Evolutionary conservation across 805 yeast species (phyloP), one percentile per base, ranked within the genome.

Genomic region (Henningerozyma blattae): DNA sequence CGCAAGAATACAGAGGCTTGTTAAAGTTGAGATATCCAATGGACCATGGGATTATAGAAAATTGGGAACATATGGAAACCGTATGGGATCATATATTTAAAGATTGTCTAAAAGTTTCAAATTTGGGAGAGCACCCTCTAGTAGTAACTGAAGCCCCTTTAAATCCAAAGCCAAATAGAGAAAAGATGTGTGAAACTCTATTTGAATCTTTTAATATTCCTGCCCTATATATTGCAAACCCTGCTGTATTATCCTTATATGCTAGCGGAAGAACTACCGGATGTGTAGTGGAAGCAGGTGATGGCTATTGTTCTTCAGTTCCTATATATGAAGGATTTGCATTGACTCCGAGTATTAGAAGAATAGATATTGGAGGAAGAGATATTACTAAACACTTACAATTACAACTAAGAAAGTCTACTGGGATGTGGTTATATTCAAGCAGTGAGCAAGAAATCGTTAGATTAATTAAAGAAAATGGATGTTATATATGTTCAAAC

Each of bases 261-360:
- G 97, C 97, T 2, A 97, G 91, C 62, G 97, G 97, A 41, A 69
- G 89, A 47, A 79, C 93, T 18, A 82, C 94, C 0, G 98, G 98
- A 48, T 97, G 91, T 26, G 94, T 84, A 3, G 50, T 89, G 10
- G 95, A 87, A 50, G 71, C 79, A n/a, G 96, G 96, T 4, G 96
- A 87, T 54, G 96, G 96, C 4, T 94, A 85, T 18, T 71, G 82
- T 27, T 87, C 82, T 48, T 67, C 81, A 7, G 94, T 85, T 2
- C 95, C 96, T 0, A 84, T 89, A 0, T 89, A 74, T 56, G 86
- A 85, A 39, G 97, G 97, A 4, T 87, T 84, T 54, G 67, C 87
- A 10, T 52, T 87, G 13, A 77, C 87, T 0, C 65, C 77, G 2
- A 75, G 87, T 3, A 73, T 83, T 17, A 70, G 72, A 52, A 58